Evolutionary conservation across 2,329 filamentous ascomycete species (phyloP).

Genomic region (Apiospora hydei): DNA sequence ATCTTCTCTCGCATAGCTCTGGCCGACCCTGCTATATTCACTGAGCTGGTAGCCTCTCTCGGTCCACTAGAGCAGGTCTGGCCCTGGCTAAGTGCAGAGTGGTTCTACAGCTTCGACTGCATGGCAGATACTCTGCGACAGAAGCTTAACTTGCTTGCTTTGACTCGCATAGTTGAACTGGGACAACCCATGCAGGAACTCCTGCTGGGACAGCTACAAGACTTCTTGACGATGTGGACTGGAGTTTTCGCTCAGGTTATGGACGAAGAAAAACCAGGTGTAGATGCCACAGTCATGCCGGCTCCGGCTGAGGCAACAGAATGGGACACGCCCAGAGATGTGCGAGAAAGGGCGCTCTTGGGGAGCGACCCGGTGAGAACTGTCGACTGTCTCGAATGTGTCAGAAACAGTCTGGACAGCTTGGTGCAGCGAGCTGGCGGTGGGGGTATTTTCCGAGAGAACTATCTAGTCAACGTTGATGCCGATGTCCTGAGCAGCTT

Average conservation of each 20-base stretch:
- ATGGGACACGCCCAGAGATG: constrained; percentile 64
- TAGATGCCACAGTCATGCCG: constrained; percentile 60
- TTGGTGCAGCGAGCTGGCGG: constrained; percentile 69
- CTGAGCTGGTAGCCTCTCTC: constrained; percentile 60
- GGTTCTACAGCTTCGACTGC: constrained; percentile 74
- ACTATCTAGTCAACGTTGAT: constrained; percentile 79
- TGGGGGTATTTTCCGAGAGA: constrained; percentile 68
- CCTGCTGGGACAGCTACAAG: constrained; percentile 69
- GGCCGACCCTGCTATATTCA: constrained; percentile 73
- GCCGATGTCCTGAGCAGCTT: constrained; percentile 74
- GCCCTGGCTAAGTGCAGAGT: constrained; percentile 66
- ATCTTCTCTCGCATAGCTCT: constrained; percentile 82
- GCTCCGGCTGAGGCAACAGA: constrained; percentile 51
- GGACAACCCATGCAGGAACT: constrained; percentile 64
- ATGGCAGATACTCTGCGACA: constrained; percentile 70
- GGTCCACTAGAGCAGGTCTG: constrained; percentile 59
- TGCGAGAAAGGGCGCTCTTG: constrained; percentile 60
- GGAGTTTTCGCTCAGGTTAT: constrained; percentile 71
- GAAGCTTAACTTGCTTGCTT: constrained; percentile 76
- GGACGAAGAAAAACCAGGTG: constrained; percentile 56
- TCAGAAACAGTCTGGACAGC: constrained; percentile 66
- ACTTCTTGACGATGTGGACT: constrained; percentile 79
- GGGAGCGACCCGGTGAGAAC: constrained; percentile 72
- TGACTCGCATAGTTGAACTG: constrained; percentile 75
- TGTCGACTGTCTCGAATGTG: constrained; percentile 69